A percentile compares a stretch with the other conserved stretches of the same genome.
These are phyloP conservation scores for Diplotaxis tenuifolia DNA, from an alignment of 345 rosid species.

Conservation along the genomic window DNA sequence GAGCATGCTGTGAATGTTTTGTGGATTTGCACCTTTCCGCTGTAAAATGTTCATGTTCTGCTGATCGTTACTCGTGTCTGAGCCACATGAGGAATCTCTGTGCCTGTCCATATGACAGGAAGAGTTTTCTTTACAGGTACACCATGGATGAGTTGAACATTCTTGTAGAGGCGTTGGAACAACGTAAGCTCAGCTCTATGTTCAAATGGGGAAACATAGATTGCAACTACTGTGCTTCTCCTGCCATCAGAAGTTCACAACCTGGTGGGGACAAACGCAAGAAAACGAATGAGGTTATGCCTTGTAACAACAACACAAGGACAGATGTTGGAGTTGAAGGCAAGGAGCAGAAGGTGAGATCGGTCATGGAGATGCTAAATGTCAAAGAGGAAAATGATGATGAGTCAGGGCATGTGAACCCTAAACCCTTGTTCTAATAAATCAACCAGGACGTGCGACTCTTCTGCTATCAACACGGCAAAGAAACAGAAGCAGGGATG, in stretches of 20 bases:
- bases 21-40: conserved; percentile 72
- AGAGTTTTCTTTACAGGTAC: conserved; percentile 52
- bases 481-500: conserved; percentile 27
- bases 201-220: conserved; percentile 47
- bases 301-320: conserved; percentile 9
- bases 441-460: conserved; percentile 2
- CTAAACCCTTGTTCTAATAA: conserved; percentile 8
- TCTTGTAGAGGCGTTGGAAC: conserved; percentile 64
- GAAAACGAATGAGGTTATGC: background rate
- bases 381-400: background rate
- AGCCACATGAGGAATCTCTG: conserved; percentile 65
- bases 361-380: conserved; percentile 2
- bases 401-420: background rate
- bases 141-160: conserved; percentile 48
- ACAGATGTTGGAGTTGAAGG: conserved; percentile 22
- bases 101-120: conserved; percentile 53
- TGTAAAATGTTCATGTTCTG: conserved; percentile 54
- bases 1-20: conserved; percentile 55
- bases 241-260: conserved; percentile 15
- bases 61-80: conserved; percentile 52
- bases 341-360: conserved; percentile 41
- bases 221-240: conserved; percentile 20
- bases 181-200: conserved; percentile 47
- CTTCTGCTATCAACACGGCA: background rate
- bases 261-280: conserved; percentile 15